A percentile compares a stretch with the other conserved stretches of the same genome.
Conservation (phyloP, 2,329 filamentous ascomycete species). For the Cryphonectria radicalis region DNA sequence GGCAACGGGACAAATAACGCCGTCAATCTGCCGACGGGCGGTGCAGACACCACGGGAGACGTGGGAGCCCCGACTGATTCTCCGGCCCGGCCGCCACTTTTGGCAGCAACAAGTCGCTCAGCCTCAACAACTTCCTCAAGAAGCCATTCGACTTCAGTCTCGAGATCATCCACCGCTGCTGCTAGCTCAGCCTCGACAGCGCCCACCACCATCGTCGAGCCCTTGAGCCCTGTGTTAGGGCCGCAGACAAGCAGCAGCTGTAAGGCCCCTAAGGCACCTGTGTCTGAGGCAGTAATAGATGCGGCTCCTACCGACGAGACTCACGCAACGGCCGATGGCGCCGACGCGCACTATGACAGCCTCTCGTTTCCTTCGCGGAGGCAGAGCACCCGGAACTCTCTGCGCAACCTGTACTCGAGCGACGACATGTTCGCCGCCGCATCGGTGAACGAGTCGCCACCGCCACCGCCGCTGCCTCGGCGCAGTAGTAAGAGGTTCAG, state of each 20-base stretch:
- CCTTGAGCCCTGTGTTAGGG: slow-evolving; percentile 15
- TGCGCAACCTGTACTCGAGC: slow-evolving; percentile 24
- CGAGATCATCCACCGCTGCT: slow-evolving; percentile 11
- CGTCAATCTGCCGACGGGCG: slow-evolving; percentile 24
- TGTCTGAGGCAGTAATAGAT: background rate
- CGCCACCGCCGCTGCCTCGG: slow-evolving; percentile 23
- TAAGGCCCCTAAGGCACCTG: background rate
- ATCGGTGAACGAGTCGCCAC: background rate
- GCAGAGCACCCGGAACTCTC: slow-evolving; percentile 8
- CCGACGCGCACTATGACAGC: background rate
- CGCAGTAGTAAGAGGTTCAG: slow-evolving; percentile 27
- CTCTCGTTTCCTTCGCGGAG: slow-evolving; percentile 4
- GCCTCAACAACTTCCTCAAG: slow-evolving; percentile 25
- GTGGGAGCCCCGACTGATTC: background rate
- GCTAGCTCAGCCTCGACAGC: slow-evolving; percentile 20
- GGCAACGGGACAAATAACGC: slow-evolving; percentile 56
- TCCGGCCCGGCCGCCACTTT: background rate
- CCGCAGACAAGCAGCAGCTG: slow-evolving; percentile 21
- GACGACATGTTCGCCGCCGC: slow-evolving; percentile 24
- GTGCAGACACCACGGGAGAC: background rate
- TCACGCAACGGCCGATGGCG: background rate
- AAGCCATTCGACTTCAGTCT: slow-evolving; percentile 16
- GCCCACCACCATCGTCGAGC: slow-evolving; percentile 19
- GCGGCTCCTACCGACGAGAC: background rate
- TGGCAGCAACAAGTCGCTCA: slow-evolving; percentile 22